Percentiles rank a stretch among this genome's conserved stretches.
Conservation (phyloP, 1,139 yeast species). For the Debaryomyces psychrophilus region DNA sequence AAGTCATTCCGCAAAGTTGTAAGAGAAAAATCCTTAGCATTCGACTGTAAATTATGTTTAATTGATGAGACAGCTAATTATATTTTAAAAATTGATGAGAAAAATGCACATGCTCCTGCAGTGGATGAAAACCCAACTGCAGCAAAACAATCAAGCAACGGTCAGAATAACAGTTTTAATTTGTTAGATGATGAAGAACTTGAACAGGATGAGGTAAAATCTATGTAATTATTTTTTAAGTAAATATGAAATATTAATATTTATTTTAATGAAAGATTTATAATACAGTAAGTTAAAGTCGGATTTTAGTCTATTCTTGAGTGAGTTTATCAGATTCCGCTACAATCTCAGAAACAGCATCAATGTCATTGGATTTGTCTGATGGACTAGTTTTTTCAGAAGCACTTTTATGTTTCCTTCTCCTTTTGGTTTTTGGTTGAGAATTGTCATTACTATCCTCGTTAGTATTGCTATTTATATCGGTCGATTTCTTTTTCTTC, state of each 20-base stretch:
- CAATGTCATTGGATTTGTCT: not conserved
- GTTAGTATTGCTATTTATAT: conserved; percentile 10
- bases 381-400: not conserved
- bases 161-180: not conserved
- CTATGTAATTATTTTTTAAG: not conserved
- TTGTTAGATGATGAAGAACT: not conserved
- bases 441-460: conserved; percentile 13
- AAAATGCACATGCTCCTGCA: conserved; percentile 3
- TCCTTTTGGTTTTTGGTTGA: conserved; percentile 35
- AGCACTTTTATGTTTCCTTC: conserved; percentile 33
- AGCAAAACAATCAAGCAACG: not conserved
- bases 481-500: conserved; percentile 59
- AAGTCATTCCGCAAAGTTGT: conserved; percentile 34
- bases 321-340: not conserved
- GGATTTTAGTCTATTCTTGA: not conserved
- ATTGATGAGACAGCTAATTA: conserved; percentile 37
- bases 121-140: not conserved
- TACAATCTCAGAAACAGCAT: not conserved
- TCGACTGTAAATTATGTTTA: conserved; percentile 50
- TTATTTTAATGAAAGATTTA: not conserved
- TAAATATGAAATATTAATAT: not conserved
- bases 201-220: not conserved
- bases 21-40: conserved; percentile 47
- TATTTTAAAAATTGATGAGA: conserved; percentile 37
- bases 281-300: not conserved